Conservation (phyloP, 1,139 yeast genomes). For the Pichia sp. region DNA sequence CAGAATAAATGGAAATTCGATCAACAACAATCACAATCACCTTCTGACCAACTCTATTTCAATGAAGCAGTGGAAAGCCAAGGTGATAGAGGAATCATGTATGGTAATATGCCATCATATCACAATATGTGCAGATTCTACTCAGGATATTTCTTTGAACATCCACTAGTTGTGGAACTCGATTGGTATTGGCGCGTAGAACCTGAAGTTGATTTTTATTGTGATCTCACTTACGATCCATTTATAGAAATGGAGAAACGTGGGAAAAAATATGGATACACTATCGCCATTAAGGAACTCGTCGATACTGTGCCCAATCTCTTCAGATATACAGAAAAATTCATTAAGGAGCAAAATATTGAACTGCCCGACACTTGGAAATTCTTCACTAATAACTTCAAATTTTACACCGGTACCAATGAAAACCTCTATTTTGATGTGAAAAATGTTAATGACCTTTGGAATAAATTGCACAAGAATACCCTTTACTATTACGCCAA, state of each 20-base stretch:
- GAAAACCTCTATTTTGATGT: slow-evolving; percentile 25
- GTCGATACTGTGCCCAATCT: slow-evolving; percentile 75
- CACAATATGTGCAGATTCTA: slow-evolving; percentile 67
- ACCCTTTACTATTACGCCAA: slow-evolving; percentile 21
- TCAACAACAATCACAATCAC: slow-evolving; percentile 28
- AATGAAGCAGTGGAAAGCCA: slow-evolving; percentile 57
- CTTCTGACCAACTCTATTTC: slow-evolving; percentile 26
- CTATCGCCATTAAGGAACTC: slow-evolving; percentile 66
- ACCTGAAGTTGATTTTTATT: slow-evolving; percentile 81
- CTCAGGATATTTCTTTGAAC: slow-evolving; percentile 71
- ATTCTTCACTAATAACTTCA: slow-evolving; percentile 36
- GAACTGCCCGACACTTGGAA: slow-evolving; percentile 49
- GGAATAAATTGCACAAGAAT: slow-evolving; percentile 14
- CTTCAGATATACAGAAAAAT: slow-evolving; percentile 63
- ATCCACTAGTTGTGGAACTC: slow-evolving; percentile 54
- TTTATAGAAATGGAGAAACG: slow-evolving; percentile 67
- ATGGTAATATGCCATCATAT: slow-evolving; percentile 73
- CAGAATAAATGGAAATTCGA: slow-evolving; percentile 51
- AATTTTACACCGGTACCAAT: slow-evolving; percentile 23
- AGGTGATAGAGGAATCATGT: slow-evolving; percentile 75
- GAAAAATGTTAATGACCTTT: slow-evolving; percentile 15
- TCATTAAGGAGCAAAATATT: slow-evolving; percentile 41
- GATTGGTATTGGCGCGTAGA: slow-evolving; percentile 97
- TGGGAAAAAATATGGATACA: slow-evolving; percentile 77
- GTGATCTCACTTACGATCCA: slow-evolving; percentile 90